Base-by-base conservation (phyloP, 805 yeast genomes). In the Hanseniaspora meyeri region DNA sequence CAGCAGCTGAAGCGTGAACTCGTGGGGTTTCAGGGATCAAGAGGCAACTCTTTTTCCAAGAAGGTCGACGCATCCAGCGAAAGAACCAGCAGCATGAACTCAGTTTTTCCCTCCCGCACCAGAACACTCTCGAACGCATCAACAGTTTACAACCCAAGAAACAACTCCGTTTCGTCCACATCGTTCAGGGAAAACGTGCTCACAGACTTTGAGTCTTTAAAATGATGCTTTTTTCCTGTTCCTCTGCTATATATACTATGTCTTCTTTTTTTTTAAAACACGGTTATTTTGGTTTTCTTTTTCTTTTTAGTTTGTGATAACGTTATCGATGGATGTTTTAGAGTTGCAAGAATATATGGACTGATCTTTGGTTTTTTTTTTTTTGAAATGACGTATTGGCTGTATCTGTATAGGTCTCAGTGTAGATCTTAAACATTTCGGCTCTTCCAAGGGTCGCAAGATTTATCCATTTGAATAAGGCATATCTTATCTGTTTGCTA, bases 1-100 rank as follows among this genome's bases (percentile, higher is more conserved):
- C 69, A 66, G 42, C 61, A 63, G 29, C 65, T 78, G 59, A 66
- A 64, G 45, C 59, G 60, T 40, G 63, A 66, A 42, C 43, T 68
- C 43, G 20, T 12, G 1, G 9, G 14, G 19, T 16, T 14, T 11
- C 20, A 49, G 16, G 36, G 34, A 32, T 19, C 34, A 2, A 46
- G 19, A 20, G 32, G 39, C 14, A 9, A 12, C 20, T 31, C 47
- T 1, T 31, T 14, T 11, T 20, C 37, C 9, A 50, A 42, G n/a
- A 50, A 27, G 42, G 19, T 14, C 8, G 45, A 50, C 4, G 24
- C 20, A 19, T 10, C 12, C 20, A 49, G 43, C 20, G 27, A 29
- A 4, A 3, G 36, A 24, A 38, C 19, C 20, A 49, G 48, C 24
- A n/a, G 42, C 6, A 43, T 32, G 6, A 32, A 34, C 17, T 31